Evolutionary conservation across 805 yeast species (phyloP).

Genomic region (Candida cerambycidarum): DNA sequence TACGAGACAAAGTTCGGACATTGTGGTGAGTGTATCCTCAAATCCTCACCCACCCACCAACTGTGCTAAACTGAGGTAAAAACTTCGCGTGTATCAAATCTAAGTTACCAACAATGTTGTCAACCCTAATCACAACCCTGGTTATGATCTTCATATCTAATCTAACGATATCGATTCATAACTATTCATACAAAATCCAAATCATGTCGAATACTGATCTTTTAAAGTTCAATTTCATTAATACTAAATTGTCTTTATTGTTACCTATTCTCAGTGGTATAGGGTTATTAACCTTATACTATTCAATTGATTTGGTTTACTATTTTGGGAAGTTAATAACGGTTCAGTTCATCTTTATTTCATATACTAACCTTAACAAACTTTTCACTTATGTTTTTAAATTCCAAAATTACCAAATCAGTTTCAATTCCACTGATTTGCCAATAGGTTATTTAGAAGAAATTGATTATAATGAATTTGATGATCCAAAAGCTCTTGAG

Average conservation of each 20-base stretch:
- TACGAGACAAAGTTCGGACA: too few relatives aligned
- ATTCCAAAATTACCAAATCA: slow-evolving; percentile 6
- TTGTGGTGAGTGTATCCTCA: too few relatives aligned
- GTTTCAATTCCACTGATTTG: slow-evolving; percentile 4
- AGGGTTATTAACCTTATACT: slow-evolving; percentile 4
- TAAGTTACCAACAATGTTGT: too few relatives aligned
- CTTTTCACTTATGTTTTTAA: background rate
- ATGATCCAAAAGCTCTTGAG: slow-evolving; percentile 2
- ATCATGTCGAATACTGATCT: slow-evolving; percentile 1
- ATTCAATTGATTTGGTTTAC: slow-evolving; percentile 1
- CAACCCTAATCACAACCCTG: background rate
- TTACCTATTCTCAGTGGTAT: slow-evolving; percentile 1
- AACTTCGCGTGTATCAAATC: too few relatives aligned
- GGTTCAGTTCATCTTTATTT: background rate
- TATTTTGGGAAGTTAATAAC: background rate
- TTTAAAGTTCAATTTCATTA: background rate
- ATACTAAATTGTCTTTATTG: background rate
- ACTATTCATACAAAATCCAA: background rate
- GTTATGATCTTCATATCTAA: background rate
- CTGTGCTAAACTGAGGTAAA: too few relatives aligned
- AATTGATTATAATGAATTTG: slow-evolving; percentile 4
- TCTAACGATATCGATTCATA: background rate
- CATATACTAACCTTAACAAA: background rate
- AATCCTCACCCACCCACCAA: too few relatives aligned
- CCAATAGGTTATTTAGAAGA: slow-evolving; percentile 7